These are phyloP conservation scores for Penicillium fimorum DNA, from an alignment of 495 filamentous ascomycete genomes.

Conservation along the genomic window DNA sequence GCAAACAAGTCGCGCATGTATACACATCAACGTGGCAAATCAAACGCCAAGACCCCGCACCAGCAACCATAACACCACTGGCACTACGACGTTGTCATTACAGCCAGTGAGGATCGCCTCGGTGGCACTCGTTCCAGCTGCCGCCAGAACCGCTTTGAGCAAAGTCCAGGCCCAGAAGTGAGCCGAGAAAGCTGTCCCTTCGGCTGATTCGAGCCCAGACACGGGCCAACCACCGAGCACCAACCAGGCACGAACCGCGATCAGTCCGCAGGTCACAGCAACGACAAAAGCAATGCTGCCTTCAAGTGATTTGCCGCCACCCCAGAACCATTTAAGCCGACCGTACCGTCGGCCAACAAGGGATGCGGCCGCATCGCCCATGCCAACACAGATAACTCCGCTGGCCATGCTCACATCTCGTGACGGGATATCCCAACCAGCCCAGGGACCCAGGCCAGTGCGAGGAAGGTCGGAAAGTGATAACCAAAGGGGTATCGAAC, in stretches of 20 bases:
- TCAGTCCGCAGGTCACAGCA: constrained; percentile 73
- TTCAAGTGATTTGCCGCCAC: constrained; percentile 91
- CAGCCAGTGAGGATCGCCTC: constrained; percentile 95
- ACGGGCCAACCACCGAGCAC: constrained; percentile 66
- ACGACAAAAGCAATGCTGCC: constrained; percentile 81
- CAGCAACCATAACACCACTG: constrained; percentile 88
- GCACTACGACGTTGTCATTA: constrained; percentile 98
- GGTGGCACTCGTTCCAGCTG: constrained; percentile 79
- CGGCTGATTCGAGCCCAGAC: constrained; percentile 25
- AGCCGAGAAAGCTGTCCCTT: constrained; percentile 14
- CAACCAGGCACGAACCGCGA: constrained; percentile 74
- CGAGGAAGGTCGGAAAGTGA: constrained; percentile 67
- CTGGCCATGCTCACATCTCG: constrained; percentile 84
- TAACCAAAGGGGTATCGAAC: constrained; percentile 91
- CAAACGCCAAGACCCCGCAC: constrained; percentile 76
- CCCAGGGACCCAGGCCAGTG: constrained; percentile 49
- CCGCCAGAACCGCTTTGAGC: constrained; percentile 65
- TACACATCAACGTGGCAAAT: constrained; percentile 18
- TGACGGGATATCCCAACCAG: constrained; percentile 67
- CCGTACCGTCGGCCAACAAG: constrained; percentile 87
- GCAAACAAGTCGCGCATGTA: constrained; percentile 6
- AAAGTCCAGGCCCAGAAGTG: constrained; percentile 41
- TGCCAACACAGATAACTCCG: constrained; percentile 88
- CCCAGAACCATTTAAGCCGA: constrained; percentile 90
- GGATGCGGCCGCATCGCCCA: constrained; percentile 94